Evolutionary conservation across 1,139 yeast species (phyloP), one percentile per base, ranked within the genome.

Genomic region (Yamadazyma buinensis): DNA sequence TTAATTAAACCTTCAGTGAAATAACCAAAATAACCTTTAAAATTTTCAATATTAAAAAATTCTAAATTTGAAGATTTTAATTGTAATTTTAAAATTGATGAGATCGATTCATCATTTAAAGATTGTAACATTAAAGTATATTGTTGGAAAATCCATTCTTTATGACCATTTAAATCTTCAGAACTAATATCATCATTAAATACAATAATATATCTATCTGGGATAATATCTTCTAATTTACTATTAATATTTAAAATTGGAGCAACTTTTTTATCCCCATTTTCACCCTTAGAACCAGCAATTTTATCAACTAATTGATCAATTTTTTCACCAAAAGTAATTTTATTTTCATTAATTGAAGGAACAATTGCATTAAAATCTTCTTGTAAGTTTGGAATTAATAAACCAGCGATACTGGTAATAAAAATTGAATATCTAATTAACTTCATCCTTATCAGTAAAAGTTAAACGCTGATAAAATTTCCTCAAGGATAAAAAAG

Each of bases 201-300:
- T 32, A 85, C 87, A 28, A 66, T 48, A 44, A 88, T 84, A 43
- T 85, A 88, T 55, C 84, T 80, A 67, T 84, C 77, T 33, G 88
- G 84, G 48, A 86, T 75, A 35, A 73, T 49, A 46, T 76, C 74
- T 39, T 72, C 64, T 40, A 66, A 67, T n/a, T n/a, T n/a, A n/a
- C 23, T 36, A 30, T 61, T 66, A 33, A 64, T 50, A 29, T 65
- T 59, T 44, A 70, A 44, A 31, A 75, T 47, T 20, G 78, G 76
- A 20, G 68, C 72, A 29, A 65, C 15, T 2, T 12, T 11, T 17
- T 11, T 41, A 14, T 28, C 27, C 22, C 18, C 26, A 47, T 51
- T 19, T 9, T 21, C 29, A 24, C 19, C 8, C 5, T 24, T 24
- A 15, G 23, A 12, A 23, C 24, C 19, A 20, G 68, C 72, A 29